A percentile compares a stretch with the other conserved stretches of the same genome.
Evolutionary conservation across 345 rosid species (phyloP).

Genomic region (Gossypium thurberi): DNA sequence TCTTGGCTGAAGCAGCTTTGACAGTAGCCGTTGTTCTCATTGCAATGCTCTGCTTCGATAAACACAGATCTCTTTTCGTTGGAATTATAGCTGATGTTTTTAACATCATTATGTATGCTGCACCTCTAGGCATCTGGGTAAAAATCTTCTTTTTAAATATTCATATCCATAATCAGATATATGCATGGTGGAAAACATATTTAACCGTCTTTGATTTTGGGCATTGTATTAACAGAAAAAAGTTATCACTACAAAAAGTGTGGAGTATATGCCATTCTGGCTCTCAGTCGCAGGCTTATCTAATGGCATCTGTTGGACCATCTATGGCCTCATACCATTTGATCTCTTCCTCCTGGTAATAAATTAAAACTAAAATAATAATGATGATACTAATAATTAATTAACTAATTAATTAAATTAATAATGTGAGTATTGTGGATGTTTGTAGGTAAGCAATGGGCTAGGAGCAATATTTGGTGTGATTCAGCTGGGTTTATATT

Average conservation of each 20-base stretch:
- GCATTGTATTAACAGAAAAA: slow-evolving; percentile 21
- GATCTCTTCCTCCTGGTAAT: slow-evolving; percentile 42
- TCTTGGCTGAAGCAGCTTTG: background rate
- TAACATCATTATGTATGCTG: slow-evolving; percentile 44
- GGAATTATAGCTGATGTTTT: slow-evolving; percentile 46
- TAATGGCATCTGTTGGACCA: slow-evolving; percentile 37
- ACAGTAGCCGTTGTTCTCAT: background rate
- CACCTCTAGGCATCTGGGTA: slow-evolving; percentile 47
- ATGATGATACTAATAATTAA: background rate
- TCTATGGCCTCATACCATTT: slow-evolving; percentile 26
- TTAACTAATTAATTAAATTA: background rate
- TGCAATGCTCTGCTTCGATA: background rate
- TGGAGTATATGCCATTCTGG: slow-evolving; percentile 52
- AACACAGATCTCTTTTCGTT: slow-evolving; percentile 23
- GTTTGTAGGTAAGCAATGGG: slow-evolving; percentile 53
- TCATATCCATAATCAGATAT: no score
- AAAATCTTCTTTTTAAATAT: background rate
- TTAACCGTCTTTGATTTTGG: background rate
- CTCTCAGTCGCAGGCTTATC: slow-evolving; percentile 31
- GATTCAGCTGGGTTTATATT: slow-evolving; percentile 35
- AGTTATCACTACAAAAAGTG: slow-evolving; percentile 38
- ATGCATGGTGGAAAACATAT: no score
- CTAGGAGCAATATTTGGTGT: slow-evolving; percentile 37
- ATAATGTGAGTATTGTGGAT: background rate
- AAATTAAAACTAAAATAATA: background rate